Evolutionary conservation across 192 early-diverging fungal species (phyloP), one percentile per base, ranked within the genome.

Genomic region (Funneliformis geosporum): DNA sequence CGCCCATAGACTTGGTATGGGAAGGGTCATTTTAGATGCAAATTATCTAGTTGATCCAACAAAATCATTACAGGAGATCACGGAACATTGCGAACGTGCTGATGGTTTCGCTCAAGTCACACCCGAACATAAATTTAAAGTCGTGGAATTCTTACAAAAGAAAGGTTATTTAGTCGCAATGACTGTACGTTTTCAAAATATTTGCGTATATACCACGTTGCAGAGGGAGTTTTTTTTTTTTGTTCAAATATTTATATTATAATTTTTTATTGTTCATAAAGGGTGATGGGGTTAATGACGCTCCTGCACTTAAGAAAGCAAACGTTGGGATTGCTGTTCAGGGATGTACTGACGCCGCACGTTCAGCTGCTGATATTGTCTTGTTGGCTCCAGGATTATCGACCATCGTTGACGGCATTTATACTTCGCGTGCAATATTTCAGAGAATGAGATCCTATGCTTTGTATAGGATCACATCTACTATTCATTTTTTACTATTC

Each of bases 211-310:
- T n/a, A n/a, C n/a, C n/a, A n/a, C n/a, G n/a, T n/a, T n/a, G n/a
- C n/a, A n/a, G n/a, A n/a, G n/a, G n/a, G n/a, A n/a, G n/a, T n/a
- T n/a, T n/a, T n/a, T n/a, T n/a, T n/a, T n/a, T n/a, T n/a, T n/a
- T n/a, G n/a, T n/a, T n/a, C n/a, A n/a, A n/a, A n/a, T n/a, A n/a
- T n/a, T n/a, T n/a, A n/a, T n/a, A n/a, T n/a, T n/a, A n/a, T n/a
- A n/a, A n/a, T n/a, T n/a, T n/a, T n/a, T n/a, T n/a, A n/a, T n/a
- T n/a, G n/a, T n/a, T n/a, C n/a, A n/a, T n/a, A n/a, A n/a, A n/a
- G n/a, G 97, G 97, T 82, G 97, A 97, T 86, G 96, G 96, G 85
- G 95, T 97, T 67, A 99, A 99, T 84, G 97, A 99, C 85, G 97
- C 97, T 18, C 97, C 97, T 14, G 97, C 97, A 23, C 86, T 99